Evolutionary conservation across 345 rosid species (phyloP).

Genomic region (Fremontodendron californicum): DNA sequence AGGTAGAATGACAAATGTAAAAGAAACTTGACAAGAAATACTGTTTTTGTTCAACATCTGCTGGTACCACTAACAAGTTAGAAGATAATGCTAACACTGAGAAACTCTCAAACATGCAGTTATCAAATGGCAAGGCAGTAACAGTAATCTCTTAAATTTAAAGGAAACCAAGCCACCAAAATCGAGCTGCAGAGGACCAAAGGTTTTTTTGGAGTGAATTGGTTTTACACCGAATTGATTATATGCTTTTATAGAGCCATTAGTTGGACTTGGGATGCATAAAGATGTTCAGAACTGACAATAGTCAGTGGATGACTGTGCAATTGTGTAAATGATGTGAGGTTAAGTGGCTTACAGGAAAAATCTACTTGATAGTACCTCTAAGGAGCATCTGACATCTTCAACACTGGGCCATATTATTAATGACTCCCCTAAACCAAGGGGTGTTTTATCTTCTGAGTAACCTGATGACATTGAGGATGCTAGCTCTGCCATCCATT

Average conservation of each 20-base stretch:
- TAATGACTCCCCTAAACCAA: constrained; percentile 70
- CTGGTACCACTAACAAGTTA: background rate
- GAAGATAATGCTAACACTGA: background rate
- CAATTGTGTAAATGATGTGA: background rate
- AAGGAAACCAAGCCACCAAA: background rate
- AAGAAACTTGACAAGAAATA: background rate
- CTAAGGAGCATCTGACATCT: constrained; percentile 86
- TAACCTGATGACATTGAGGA: constrained; percentile 78
- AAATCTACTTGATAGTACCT: constrained; percentile 46
- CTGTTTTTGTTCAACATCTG: background rate
- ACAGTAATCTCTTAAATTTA: background rate
- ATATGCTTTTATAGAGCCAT: background rate
- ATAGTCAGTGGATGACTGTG: background rate
- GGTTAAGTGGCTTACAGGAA: constrained; percentile 8
- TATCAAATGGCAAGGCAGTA: background rate
- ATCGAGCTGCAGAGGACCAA: background rate
- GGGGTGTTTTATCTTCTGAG: constrained; percentile 69
- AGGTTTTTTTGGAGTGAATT: background rate
- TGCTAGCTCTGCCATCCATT: constrained; percentile 87
- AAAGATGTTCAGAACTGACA: background rate
- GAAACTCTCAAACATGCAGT: background rate
- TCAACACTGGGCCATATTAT: constrained; percentile 96
- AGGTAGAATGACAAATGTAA: constrained; percentile 9
- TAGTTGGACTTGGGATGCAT: too few species aligned
- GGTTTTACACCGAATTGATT: background rate